phyloP scores from a whole-genome alignment of 352 stramenopile genomes.

The Pythium rhizo-oryzae region DNA sequence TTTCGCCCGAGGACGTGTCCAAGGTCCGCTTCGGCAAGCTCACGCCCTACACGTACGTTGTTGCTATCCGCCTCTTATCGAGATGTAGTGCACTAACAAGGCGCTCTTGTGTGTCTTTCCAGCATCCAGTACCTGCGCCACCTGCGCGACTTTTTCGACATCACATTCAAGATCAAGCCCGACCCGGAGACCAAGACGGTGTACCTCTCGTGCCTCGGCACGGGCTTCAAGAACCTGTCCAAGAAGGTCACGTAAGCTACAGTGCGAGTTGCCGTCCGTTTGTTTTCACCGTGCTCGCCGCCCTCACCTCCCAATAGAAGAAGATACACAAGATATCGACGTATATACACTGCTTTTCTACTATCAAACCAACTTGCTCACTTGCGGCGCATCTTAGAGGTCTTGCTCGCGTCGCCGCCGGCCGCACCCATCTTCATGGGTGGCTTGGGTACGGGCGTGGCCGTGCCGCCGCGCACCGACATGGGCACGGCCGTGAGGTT shows the following conservation, averaged over 20 bases:
- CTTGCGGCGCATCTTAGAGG: slow-evolving; percentile 71
- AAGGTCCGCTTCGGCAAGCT: slow-evolving; percentile 92
- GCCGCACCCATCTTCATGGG: slow-evolving; percentile 76
- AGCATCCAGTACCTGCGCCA: slow-evolving; percentile 87
- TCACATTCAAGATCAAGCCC: slow-evolving; percentile 94
- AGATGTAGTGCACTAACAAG: background rate
- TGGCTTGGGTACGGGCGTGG: slow-evolving; percentile 67
- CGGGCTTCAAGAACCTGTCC: slow-evolving; percentile 95
- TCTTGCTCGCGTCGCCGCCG: slow-evolving; percentile 51
- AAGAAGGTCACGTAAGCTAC: slow-evolving; percentile 94
- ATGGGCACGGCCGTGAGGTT: slow-evolving; percentile 62
- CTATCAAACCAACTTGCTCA: slow-evolving; percentile 29
- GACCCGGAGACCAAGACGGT: slow-evolving; percentile 89
- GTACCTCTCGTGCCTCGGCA: slow-evolving; percentile 94
- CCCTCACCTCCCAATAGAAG: background rate
- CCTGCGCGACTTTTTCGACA: slow-evolving; percentile 92
- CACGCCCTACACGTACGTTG: slow-evolving; percentile 76
- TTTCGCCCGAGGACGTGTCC: slow-evolving; percentile 98
- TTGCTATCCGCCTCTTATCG: background rate
- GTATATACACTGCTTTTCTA: background rate
- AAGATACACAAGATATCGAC: slow-evolving; percentile 19
- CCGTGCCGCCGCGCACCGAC: slow-evolving; percentile 46
- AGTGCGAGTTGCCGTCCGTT: background rate
- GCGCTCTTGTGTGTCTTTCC: background rate
- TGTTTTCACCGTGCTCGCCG: background rate